A percentile compares a stretch with the other conserved stretches of the same genome.
These are phyloP conservation scores for Infundibulicybe gibba DNA, from an alignment of 768 basidiomycete genomes.

Conservation along the genomic window DNA sequence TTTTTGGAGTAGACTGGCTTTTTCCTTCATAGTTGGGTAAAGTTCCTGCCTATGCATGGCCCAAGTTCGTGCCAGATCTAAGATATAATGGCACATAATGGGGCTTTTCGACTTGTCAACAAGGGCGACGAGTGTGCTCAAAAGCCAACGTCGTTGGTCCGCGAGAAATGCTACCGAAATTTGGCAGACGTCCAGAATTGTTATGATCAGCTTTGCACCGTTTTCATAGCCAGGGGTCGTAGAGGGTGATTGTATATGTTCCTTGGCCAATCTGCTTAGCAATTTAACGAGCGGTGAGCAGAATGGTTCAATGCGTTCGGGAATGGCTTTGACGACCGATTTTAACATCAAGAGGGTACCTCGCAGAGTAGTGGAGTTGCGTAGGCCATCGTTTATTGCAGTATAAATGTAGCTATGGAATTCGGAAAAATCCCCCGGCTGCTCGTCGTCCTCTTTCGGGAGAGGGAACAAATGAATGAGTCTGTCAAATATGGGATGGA, in stretches of 20 bases:
- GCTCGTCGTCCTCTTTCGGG: slow-evolving; percentile 76
- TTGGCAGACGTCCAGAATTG: slow-evolving; percentile 87
- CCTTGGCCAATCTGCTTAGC: slow-evolving; percentile 81
- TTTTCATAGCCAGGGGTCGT: slow-evolving; percentile 49
- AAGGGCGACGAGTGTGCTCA: slow-evolving; percentile 73
- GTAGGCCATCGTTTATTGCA: slow-evolving; percentile 76
- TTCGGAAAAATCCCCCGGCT: slow-evolving; percentile 65
- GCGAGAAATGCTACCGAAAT: slow-evolving; percentile 75
- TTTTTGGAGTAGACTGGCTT: slow-evolving; percentile 82
- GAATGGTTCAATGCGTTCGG: slow-evolving; percentile 84
- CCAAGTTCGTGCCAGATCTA: slow-evolving; percentile 88
- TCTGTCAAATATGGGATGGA: slow-evolving; percentile 81
- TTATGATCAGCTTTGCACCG: slow-evolving; percentile 61
- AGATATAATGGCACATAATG: slow-evolving; percentile 75
- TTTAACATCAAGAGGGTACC: slow-evolving; percentile 86
- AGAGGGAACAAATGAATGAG: slow-evolving; percentile 75
- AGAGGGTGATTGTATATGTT: slow-evolving; percentile 65
- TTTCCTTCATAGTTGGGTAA: slow-evolving; percentile 94
- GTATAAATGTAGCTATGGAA: slow-evolving; percentile 76
- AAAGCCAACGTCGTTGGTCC: slow-evolving; percentile 81
- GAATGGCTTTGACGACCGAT: slow-evolving; percentile 74
- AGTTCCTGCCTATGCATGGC: slow-evolving; percentile 81
- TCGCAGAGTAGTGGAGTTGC: slow-evolving; percentile 64
- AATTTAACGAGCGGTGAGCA: slow-evolving; percentile 74
- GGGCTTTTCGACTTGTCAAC: slow-evolving; percentile 87